phyloP scores from a whole-genome alignment of 1,284 basidiomycete species.

The Sutorius eximius region DNA sequence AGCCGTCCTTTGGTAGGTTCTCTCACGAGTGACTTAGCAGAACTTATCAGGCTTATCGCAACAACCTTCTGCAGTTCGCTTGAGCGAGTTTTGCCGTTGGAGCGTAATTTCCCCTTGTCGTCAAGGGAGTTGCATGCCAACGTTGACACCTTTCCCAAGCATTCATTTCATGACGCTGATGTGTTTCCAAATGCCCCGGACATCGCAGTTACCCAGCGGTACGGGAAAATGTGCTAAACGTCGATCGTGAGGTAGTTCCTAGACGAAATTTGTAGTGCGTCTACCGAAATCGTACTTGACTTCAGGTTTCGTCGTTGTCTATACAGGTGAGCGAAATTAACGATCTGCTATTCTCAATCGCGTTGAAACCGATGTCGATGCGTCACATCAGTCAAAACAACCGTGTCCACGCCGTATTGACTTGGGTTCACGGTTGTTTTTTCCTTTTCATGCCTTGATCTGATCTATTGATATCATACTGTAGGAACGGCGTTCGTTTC shows the following conservation, averaged over 20 bases:
- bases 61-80: too few relatives aligned
- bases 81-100: not conserved
- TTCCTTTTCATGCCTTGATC: not conserved
- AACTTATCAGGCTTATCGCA: not conserved
- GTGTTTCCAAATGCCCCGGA: not conserved
- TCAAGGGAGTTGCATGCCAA: not conserved
- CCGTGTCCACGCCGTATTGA: not conserved
- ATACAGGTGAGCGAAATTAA: not conserved
- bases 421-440: not conserved
- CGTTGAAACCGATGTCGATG: not conserved
- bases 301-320: not conserved
- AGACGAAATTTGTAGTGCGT: not conserved
- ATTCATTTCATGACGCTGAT: not conserved
- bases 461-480: not conserved
- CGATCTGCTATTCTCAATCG: not conserved
- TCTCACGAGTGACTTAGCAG: not conserved
- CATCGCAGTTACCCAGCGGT: not conserved
- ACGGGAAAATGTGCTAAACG: not conserved
- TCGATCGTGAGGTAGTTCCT: not conserved
- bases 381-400: not conserved
- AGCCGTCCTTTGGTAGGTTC: too few relatives aligned
- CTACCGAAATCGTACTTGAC: not conserved
- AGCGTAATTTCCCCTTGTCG: not conserved
- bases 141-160: not conserved
- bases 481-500: not conserved